phyloP scores from a whole-genome alignment of 2,329 filamentous ascomycete genomes.

The Colletotrichum paranaense region DNA sequence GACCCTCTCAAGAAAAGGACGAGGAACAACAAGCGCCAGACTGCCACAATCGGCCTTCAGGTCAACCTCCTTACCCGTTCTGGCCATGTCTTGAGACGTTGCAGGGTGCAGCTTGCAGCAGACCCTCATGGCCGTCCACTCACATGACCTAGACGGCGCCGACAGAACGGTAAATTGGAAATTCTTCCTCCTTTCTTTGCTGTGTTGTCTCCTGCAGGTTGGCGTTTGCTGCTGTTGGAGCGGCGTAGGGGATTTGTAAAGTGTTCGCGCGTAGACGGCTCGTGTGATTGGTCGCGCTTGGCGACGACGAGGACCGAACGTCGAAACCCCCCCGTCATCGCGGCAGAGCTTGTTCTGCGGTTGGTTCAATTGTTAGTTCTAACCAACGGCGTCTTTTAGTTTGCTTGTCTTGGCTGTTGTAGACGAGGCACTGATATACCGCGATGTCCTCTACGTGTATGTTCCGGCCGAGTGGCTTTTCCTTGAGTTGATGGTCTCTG shows the following conservation, averaged over 20 bases:
- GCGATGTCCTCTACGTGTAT: background rate
- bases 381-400: constrained; percentile 9
- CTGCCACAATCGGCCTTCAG: background rate
- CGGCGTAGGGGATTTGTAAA: background rate
- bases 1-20: background rate
- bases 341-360: constrained; percentile 21
- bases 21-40: constrained; percentile 15
- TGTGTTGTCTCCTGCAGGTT: constrained; percentile 18
- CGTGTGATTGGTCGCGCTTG: constrained; percentile 26
- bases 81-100: background rate
- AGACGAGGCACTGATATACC: constrained; percentile 22
- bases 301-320: constrained; percentile 12
- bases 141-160: constrained; percentile 23
- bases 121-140: constrained; percentile 8
- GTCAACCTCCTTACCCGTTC: background rate
- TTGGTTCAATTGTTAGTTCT: constrained; percentile 2
- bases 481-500: background rate
- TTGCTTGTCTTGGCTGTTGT: background rate
- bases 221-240: constrained; percentile 10
- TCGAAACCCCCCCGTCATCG: constrained; percentile 19
- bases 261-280: constrained; percentile 26
- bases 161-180: constrained; percentile 19
- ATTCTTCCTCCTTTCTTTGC: background rate
- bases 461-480: constrained; percentile 13
- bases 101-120: background rate